Evolutionary conservation across 257 asterid species (phyloP).

Genomic region (Primulina eburnea): DNA sequence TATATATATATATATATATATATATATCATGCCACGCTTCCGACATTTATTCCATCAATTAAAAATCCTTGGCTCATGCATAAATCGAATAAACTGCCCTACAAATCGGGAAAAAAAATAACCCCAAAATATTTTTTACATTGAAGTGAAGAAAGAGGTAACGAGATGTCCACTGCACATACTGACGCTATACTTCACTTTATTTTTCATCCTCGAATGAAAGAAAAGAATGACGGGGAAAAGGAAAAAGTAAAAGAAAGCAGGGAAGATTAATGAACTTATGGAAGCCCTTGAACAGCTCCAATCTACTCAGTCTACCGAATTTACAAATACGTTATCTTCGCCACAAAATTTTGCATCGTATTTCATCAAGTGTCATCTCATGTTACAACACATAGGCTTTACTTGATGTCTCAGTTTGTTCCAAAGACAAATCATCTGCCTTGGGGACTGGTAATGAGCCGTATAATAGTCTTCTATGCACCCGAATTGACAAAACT

Average conservation of each 20-base stretch:
- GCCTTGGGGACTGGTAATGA: conserved; percentile 91
- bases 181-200: no score
- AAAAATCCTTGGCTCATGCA: no score
- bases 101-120: no score
- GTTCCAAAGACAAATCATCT: conserved; percentile 88
- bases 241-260: no score
- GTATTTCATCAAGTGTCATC: conserved; percentile 36
- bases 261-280: background rate
- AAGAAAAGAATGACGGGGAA: background rate
- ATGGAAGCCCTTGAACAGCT: background rate
- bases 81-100: no score
- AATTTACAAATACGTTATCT: background rate
- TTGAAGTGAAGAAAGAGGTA: no score
- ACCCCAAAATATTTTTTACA: no score
- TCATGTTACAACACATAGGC: conserved; percentile 82
- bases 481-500: conserved; percentile 90
- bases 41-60: no score
- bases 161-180: no score
- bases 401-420: conserved; percentile 52
- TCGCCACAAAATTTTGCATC: background rate
- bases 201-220: background rate
- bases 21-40: no score
- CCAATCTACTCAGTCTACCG: background rate
- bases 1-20: no score
- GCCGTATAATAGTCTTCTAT: conserved; percentile 76